Evolutionary conservation across 257 asterid species (phyloP).

Genomic region (Ocimum tenuiflorum): DNA sequence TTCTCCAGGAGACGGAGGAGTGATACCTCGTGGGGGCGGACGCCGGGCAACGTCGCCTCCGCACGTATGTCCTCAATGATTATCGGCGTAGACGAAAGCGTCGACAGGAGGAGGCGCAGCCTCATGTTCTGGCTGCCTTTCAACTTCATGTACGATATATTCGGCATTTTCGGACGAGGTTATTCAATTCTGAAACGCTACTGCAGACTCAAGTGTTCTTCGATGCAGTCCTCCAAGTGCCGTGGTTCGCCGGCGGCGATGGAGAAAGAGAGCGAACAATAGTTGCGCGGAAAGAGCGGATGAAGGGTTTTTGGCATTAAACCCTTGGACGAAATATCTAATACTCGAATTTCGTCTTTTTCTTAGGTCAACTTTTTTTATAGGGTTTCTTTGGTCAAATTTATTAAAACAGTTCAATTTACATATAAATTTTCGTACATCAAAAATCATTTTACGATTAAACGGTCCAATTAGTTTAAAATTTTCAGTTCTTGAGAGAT

Average conservation of each 20-base stretch:
- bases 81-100: constrained; percentile 67
- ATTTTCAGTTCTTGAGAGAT: no score
- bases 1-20: constrained; percentile 70
- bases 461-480: no score
- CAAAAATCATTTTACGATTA: no score
- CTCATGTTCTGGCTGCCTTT: constrained; percentile 70
- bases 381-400: no score
- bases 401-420: no score
- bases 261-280: neutral
- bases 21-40: constrained; percentile 67
- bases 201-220: neutral
- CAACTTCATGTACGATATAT: constrained; percentile 42
- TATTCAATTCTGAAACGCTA: neutral
- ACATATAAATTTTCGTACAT: no score
- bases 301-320: constrained; percentile 9
- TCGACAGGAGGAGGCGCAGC: constrained; percentile 69
- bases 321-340: neutral
- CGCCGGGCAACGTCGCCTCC: constrained; percentile 65
- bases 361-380: no score
- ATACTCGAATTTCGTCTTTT: neutral
- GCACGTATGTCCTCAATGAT: constrained; percentile 73
- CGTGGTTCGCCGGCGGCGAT: neutral
- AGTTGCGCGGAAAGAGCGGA: neutral
- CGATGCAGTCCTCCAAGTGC: neutral
- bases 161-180: constrained; percentile 35